Percentiles rank a stretch among this genome's conserved stretches.
These are phyloP conservation scores for Platanthera guangdongensis DNA, from an alignment of 106 monocot genomes.

Conservation along the genomic window DNA sequence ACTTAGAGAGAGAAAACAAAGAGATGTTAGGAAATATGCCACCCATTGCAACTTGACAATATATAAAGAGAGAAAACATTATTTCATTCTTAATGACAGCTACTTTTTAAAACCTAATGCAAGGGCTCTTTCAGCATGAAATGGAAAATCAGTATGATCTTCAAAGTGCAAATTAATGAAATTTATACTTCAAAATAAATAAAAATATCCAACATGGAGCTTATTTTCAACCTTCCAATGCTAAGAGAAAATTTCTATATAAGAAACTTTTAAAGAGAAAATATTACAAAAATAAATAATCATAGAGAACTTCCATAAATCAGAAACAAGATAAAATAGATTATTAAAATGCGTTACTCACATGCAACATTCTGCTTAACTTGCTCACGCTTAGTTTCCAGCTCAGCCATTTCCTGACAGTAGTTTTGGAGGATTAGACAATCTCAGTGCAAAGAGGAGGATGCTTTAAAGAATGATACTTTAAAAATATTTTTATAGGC, in stretches of 20 bases:
- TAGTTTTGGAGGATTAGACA: background rate
- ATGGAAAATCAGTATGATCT: background rate
- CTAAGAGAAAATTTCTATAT: background rate
- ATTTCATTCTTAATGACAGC: background rate
- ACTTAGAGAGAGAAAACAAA: slow-evolving; percentile 28
- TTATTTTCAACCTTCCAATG: background rate
- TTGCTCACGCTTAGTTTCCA: slow-evolving; percentile 72
- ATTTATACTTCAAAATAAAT: too few species aligned
- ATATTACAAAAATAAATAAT: background rate
- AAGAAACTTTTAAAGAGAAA: background rate
- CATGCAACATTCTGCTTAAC: slow-evolving; percentile 70
- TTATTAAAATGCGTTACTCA: slow-evolving; percentile 21
- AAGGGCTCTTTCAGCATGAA: background rate
- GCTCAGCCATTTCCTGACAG: slow-evolving; percentile 69
- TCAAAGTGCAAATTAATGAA: background rate
- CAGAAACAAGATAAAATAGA: background rate
- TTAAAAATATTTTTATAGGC: background rate
- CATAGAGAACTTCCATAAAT: background rate
- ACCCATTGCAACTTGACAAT: background rate
- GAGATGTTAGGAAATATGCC: background rate
- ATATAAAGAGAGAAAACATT: background rate
- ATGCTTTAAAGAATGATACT: background rate
- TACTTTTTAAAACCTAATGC: background rate
- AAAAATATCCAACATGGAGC: background rate
- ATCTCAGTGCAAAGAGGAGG: background rate